Percentiles rank a stretch among this genome's conserved stretches.
phyloP scores from a whole-genome alignment of 108 stramenopile genomes.

The Pseudonitzschia delicatissima region DNA sequence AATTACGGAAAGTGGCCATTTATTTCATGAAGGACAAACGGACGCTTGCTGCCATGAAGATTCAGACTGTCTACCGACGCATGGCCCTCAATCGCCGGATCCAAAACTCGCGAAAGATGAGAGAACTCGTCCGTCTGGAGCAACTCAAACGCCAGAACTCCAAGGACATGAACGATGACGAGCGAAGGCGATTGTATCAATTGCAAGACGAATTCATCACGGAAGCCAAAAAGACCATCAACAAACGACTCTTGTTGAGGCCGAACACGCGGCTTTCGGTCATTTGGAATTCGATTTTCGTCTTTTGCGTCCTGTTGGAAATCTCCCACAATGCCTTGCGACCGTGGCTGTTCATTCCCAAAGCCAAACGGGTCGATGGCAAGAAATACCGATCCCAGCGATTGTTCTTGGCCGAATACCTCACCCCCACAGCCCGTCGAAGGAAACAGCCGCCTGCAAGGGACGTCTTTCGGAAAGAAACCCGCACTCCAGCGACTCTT shows the following conservation, averaged over 20 bases:
- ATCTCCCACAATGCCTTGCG: constrained; percentile 42
- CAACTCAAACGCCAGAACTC: constrained; percentile 10
- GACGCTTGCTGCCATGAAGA: constrained; percentile 23
- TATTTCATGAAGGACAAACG: constrained; percentile 26
- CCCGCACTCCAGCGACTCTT: background rate
- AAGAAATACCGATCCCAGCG: background rate
- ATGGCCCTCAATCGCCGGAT: constrained; percentile 9
- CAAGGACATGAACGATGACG: constrained; percentile 24
- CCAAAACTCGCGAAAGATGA: constrained; percentile 10
- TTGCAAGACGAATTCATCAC: constrained; percentile 43
- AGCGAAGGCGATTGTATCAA: constrained; percentile 43
- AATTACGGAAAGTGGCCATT: constrained; percentile 28
- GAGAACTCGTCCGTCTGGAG: constrained; percentile 28
- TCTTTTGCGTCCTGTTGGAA: constrained; percentile 56
- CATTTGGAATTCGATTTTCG: constrained; percentile 58
- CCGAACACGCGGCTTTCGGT: constrained; percentile 78
- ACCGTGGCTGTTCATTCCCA: constrained; percentile 47
- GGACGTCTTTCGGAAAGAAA: background rate
- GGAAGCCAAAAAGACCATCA: constrained; percentile 32
- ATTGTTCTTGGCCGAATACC: constrained; percentile 14
- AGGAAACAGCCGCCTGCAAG: constrained; percentile 15
- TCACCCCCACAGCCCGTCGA: constrained; percentile 20
- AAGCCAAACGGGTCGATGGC: constrained; percentile 13
- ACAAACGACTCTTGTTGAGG: constrained; percentile 48
- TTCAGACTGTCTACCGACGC: constrained; percentile 30